Conservation (phyloP, 345 rosid species). For the Cardamine chenopodiifolia region DNA sequence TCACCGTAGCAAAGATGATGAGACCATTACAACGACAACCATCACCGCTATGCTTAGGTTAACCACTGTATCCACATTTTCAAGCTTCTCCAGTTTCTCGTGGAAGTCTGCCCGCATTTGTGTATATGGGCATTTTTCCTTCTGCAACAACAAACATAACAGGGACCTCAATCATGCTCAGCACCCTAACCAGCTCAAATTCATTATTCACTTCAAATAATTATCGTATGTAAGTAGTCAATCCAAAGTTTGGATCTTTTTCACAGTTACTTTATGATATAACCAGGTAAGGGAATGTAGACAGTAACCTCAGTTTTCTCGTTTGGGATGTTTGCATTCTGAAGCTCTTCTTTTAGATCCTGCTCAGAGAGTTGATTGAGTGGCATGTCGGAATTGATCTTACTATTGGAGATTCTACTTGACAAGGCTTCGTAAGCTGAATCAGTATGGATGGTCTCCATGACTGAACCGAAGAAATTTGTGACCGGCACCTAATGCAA, state of each 20-base stretch:
- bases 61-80: constrained; percentile 58
- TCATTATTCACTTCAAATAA: background rate
- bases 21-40: constrained; percentile 44
- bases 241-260: background rate
- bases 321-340: constrained; percentile 27
- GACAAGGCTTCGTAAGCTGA: constrained; percentile 59
- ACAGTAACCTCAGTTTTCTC: constrained; percentile 47
- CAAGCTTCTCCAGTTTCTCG: constrained; percentile 49
- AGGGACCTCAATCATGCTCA: background rate
- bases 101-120: constrained; percentile 42
- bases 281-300: background rate
- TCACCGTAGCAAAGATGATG: constrained; percentile 36
- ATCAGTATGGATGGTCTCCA: constrained; percentile 90
- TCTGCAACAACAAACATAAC: constrained; percentile 47
- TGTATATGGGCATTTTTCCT: constrained; percentile 49
- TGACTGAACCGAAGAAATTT: constrained; percentile 92
- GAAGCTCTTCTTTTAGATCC: constrained; percentile 38
- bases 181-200: constrained; percentile 13
- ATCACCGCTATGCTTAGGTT: constrained; percentile 62
- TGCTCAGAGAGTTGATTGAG: constrained; percentile 41
- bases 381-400: constrained; percentile 36
- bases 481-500: constrained; percentile 84
- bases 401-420: constrained; percentile 40
- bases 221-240: no score
- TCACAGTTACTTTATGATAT: background rate